phyloP scores from a whole-genome alignment of 2,329 filamentous ascomycete genomes.

The Sphaerulina vaccinii region DNA sequence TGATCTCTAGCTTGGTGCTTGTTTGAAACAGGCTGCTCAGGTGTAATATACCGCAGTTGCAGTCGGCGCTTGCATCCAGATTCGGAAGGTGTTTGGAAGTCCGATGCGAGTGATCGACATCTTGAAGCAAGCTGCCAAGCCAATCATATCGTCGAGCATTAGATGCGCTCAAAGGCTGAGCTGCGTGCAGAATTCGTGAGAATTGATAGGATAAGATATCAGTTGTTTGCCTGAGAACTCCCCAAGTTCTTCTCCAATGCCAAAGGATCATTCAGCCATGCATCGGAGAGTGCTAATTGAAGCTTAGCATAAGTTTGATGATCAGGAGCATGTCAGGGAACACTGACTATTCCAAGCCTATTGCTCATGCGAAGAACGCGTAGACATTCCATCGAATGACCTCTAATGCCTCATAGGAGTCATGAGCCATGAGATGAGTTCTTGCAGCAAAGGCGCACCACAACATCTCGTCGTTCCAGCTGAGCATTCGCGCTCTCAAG shows the following conservation, averaged over 20 bases:
- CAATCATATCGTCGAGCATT: not conserved
- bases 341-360: too few relatives aligned
- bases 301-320: not conserved
- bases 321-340: not conserved
- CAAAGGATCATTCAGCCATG: not conserved
- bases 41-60: not conserved
- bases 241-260: not conserved
- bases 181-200: not conserved
- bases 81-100: not conserved
- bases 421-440: too few relatives aligned
- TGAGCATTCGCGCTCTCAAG: too few relatives aligned
- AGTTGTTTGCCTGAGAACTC: not conserved
- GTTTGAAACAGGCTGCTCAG: not conserved
- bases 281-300: not conserved
- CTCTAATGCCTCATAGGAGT: too few relatives aligned
- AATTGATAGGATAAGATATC: not conserved
- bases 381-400: too few relatives aligned
- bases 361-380: too few relatives aligned
- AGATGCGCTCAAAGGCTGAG: not conserved
- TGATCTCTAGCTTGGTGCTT: not conserved
- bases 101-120: not conserved
- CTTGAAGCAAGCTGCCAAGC: slow-evolving; percentile 2
- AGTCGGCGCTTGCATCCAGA: not conserved
- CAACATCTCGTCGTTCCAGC: too few relatives aligned
- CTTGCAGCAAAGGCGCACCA: too few relatives aligned